phyloP scores from a whole-genome alignment of 371 early-diverging fungal species.

The Mortierella polycephala region DNA sequence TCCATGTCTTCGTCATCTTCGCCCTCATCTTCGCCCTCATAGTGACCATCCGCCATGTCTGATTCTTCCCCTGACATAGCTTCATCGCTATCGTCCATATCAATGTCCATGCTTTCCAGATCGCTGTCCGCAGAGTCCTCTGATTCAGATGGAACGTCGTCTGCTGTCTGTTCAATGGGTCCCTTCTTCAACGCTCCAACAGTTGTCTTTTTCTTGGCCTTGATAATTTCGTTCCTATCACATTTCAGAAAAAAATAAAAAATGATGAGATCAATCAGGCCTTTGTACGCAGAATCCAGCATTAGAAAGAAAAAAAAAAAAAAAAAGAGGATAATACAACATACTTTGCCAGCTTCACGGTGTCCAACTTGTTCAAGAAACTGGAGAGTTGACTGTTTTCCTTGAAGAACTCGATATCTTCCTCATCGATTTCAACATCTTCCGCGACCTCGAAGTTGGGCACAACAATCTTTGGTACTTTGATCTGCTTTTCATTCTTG shows the following conservation, averaged over 20 bases:
- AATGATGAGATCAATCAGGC: not conserved
- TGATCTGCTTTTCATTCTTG: slow-evolving; percentile 52
- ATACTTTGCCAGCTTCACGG: slow-evolving; percentile 55
- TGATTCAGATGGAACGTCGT: slow-evolving; percentile 59
- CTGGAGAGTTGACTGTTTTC: slow-evolving; percentile 57
- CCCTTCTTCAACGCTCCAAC: slow-evolving; percentile 40
- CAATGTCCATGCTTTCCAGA: slow-evolving; percentile 54
- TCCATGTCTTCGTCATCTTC: slow-evolving; percentile 25
- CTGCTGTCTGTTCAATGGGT: slow-evolving; percentile 41
- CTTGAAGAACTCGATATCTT: slow-evolving; percentile 69
- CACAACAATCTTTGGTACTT: slow-evolving; percentile 50
- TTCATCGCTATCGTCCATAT: slow-evolving; percentile 54
- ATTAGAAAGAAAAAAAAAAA: not conserved
- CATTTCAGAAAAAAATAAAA: not conserved
- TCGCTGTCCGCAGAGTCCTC: slow-evolving; percentile 56
- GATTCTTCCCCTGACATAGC: slow-evolving; percentile 28
- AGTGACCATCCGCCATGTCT: slow-evolving; percentile 44
- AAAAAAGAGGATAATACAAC: not conserved
- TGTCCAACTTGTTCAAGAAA: slow-evolving; percentile 60
- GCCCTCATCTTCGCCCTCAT: slow-evolving; percentile 22
- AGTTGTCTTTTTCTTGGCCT: slow-evolving; percentile 54
- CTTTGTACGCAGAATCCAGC: too few species aligned
- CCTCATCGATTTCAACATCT: slow-evolving; percentile 70
- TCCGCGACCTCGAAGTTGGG: slow-evolving; percentile 51
- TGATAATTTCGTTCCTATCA: slow-evolving; percentile 50